Evolutionary conservation across 495 filamentous ascomycete genomes (phyloP).

Genomic region (Saxophila tyrrhenica): DNA sequence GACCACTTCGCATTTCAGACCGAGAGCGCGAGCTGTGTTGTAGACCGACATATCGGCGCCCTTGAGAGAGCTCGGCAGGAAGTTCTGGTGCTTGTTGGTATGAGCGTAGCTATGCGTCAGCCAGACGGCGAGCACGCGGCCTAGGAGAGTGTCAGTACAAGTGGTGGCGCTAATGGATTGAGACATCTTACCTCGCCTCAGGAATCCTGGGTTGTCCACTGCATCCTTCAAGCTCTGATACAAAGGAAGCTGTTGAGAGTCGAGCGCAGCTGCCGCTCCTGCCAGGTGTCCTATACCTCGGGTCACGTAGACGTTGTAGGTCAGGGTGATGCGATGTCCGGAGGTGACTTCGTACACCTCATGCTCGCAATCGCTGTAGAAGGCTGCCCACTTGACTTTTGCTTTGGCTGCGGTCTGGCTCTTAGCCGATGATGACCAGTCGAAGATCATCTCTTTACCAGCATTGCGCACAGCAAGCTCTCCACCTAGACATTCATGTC

Average conservation of each 20-base stretch:
- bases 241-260: conserved; percentile 4
- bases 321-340: conserved; percentile 46
- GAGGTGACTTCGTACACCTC: conserved; percentile 43
- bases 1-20: conserved; percentile 1
- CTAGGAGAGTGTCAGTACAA: neutral
- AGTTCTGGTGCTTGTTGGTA: neutral
- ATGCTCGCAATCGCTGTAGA: conserved; percentile 52
- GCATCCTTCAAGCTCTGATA: neutral
- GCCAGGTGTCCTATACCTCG: conserved; percentile 10
- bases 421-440: conserved; percentile 29
- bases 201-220: conserved; percentile 2
- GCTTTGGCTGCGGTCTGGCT: conserved; percentile 9
- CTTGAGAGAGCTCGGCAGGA: conserved; percentile 11
- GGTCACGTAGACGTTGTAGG: conserved; percentile 44
- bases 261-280: neutral
- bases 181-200: conserved; percentile 1
- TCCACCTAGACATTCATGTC: conserved; percentile 16
- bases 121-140: conserved; percentile 3
- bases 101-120: conserved; percentile 13
- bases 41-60: conserved; percentile 13
- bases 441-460: conserved; percentile 28
- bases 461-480: conserved; percentile 29
- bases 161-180: neutral
- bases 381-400: conserved; percentile 45
- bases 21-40: conserved; percentile 3